Evolutionary conservation across 805 yeast genomes (phyloP), one percentile per base, ranked within the genome.

Genomic region (Saccharomyces eubayanus): DNA sequence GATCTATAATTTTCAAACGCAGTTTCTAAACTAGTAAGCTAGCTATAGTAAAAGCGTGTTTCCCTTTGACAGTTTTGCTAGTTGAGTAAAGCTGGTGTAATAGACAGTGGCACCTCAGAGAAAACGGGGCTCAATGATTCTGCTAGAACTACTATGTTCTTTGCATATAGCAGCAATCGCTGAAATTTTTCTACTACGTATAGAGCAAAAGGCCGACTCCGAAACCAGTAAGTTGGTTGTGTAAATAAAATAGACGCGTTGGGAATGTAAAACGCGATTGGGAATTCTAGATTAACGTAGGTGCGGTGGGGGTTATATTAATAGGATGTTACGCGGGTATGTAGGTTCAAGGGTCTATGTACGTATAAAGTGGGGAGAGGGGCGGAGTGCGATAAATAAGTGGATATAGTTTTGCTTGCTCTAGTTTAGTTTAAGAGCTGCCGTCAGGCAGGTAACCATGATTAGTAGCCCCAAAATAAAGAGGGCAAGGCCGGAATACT

Each of bases 401-500:
- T 16, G 11, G 16, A 6, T 36, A 16, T 16, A 36, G 8, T 36
- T 21, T 36, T 36, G 21, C 43, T 14, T 36, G 5, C 4, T 16
- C 20, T 36, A 36, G 43, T 16, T n/a, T 6, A 36, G 43, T 16
- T 36, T 52, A n/a, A 62, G 28, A 8, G 73, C 68, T 3, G 72
- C 73, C n/a, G 72, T 70, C 28, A 79, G 68, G 53, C 81, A 78
- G 21, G 78, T 72, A 12, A 75, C 63, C 81, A 78, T 78, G n/a
- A 79, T 82, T 4, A 66, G 51, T 29, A 75, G 55, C 5, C 83
- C 83, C 81, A 81, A 79, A 4, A 74, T 54, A 0, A 74, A 64
- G 51, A 79, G 70, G 2, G 62, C 65, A 53, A 76, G 65, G 1
- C 78, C 74, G 4, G 68, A 59, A 31, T 59, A 66, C 55, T 73